Base-by-base conservation (phyloP, 768 basidiomycete genomes). In the Coprinellus micaceus region DNA sequence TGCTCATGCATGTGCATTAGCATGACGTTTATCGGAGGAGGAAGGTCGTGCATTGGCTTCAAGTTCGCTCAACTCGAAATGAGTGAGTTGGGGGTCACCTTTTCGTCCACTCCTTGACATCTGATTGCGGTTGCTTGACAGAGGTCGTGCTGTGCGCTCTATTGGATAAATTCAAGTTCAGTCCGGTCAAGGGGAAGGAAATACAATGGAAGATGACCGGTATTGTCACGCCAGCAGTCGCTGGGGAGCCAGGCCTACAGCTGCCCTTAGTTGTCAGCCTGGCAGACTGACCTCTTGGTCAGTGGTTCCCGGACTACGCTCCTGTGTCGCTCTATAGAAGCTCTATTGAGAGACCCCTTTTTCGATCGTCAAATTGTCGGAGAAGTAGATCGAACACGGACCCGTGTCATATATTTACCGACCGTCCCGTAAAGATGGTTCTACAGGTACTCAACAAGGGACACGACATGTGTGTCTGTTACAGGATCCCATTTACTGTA, bases 51-150 rank as follows among this genome's bases (percentile, higher is more conserved):
- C 50, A 60, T 60, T 26, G 81, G 79, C 0, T 80, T 81, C 69
- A 80, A 81, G 62, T 81, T 83, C 66, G 73, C 79, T 2, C 74
- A 81, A 58, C 67, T 82, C 10, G 80, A 82, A 62, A 79, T 80
- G 69, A 81, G 80, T 81, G 60, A 21, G 76, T 69, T 7, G 10
- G n/a, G n/a, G 13, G 7, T 33, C 33, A 33, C 33, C 13, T 33
- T 17, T 9, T 37, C 9, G 9, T n/a, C n/a, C n/a, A n/a, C n/a
- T n/a, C n/a, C n/a, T n/a, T n/a, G n/a, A n/a, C n/a, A n/a, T n/a
- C n/a, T n/a, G n/a, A n/a, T n/a, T n/a, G n/a, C n/a, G n/a, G n/a
- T n/a, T n/a, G n/a, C n/a, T 33, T 33, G 33, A 6, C 19, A 43
- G 40, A 43, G 40, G 40, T 43, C 15, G n/a, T 43, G 5, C n/a